Evolutionary conservation across 345 rosid genomes (phyloP), one percentile per base, ranked within the genome.

Genomic region (Durio zibethinus): DNA sequence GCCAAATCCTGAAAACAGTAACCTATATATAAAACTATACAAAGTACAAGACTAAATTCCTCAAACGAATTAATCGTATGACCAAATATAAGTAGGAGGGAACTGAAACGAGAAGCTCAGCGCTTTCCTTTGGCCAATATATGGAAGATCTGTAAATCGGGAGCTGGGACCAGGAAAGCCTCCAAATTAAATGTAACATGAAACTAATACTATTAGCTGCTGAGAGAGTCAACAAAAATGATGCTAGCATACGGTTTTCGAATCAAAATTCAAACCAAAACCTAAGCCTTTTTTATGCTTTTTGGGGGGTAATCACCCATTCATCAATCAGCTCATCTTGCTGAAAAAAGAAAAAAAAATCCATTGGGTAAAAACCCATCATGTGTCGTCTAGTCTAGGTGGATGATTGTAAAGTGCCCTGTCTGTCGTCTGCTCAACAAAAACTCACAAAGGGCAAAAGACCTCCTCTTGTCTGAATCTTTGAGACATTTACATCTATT

Each of bases 391-490:
- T 69, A n/a, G n/a, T n/a, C n/a, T n/a, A n/a, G 40, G 4, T 47
- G 38, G 38, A 47, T 45, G 31, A 47, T 29, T 48, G 23, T 47
- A 29, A 70, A 29, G 16, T 71, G 27, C 60, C 27, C n/a, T 20
- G 42, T 65, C 75, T 50, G 31, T 71, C 61, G 72, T 67, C 74
- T 20, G 36, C 38, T 47, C 21, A 25, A 5, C 56, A 68, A 45
- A 48, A 68, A 25, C 72, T 67, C 33, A 2, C 4, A 20, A 18
- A 10, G 38, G 42, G 16, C 7, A 52, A 48, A n/a, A 70, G 18
- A 11, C 15, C 25, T 31, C 5, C 33, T 31, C 43, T 71, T 71
- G 29, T 71, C 75, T 31, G 29, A 33, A 50, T 52, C 10, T 71
- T 50, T 31, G 75, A 20, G 29, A 50, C 75, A 71, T 20, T 50